Evolutionary conservation across 805 yeast species (phyloP).

Genomic region (Candida loeiensis): DNA sequence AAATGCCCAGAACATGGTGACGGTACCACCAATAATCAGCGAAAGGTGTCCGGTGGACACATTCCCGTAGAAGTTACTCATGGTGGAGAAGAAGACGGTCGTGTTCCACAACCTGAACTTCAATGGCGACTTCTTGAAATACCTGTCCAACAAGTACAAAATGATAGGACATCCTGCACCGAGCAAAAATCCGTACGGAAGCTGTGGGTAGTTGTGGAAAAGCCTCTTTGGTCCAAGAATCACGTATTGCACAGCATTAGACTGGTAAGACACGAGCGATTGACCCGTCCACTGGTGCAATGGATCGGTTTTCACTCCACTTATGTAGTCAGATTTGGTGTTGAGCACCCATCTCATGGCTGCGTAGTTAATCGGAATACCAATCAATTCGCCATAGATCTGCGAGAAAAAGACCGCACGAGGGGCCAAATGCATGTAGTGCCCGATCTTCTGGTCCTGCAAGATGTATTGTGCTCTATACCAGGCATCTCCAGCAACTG

Average conservation of each 20-base stretch:
- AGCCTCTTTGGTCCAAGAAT: constrained; percentile 22
- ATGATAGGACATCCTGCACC: constrained; percentile 20
- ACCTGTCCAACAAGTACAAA: constrained; percentile 15
- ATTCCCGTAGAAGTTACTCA: constrained; percentile 23
- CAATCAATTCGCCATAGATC: constrained; percentile 22
- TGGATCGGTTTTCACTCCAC: constrained; percentile 20
- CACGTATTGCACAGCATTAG: constrained; percentile 24
- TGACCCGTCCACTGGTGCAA: constrained; percentile 28
- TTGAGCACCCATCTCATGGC: constrained; percentile 22
- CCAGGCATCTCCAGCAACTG: constrained; percentile 27
- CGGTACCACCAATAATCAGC: constrained; percentile 21
- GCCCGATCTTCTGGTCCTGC: constrained; percentile 23
- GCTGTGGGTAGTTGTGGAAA: constrained; percentile 19
- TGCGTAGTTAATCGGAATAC: constrained; percentile 24
- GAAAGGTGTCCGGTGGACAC: constrained; percentile 23
- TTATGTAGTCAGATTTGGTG: constrained; percentile 18
- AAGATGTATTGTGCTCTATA: constrained; percentile 23
- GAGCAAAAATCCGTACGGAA: constrained; percentile 22
- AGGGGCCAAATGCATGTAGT: constrained; percentile 25
- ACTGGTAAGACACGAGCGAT: constrained; percentile 18
- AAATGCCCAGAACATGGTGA: constrained; percentile 20
- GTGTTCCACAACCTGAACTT: constrained; percentile 24
- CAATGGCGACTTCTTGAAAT: constrained; percentile 16
- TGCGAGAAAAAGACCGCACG: constrained; percentile 21
- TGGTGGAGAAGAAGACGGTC: constrained; percentile 22